phyloP scores from a whole-genome alignment of 192 early-diverging fungal species.

The Entomortierella chlamydospora region DNA sequence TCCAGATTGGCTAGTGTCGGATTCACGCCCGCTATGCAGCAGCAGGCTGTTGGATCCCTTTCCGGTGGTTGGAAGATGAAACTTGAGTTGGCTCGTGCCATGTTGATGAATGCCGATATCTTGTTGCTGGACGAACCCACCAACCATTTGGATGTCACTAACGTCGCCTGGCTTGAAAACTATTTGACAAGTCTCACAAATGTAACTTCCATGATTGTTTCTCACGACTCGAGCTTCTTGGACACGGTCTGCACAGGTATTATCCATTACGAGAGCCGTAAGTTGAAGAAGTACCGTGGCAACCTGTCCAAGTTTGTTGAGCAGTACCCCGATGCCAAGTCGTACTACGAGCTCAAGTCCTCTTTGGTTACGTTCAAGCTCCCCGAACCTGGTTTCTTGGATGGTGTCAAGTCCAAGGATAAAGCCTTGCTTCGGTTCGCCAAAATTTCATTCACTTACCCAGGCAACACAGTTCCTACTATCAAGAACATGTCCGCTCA shows the following conservation, averaged over 20 bases:
- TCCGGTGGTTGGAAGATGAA: conserved; percentile 95
- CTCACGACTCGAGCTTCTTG: conserved; percentile 88
- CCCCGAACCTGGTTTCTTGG: conserved; percentile 79
- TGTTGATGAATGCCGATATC: conserved; percentile 88
- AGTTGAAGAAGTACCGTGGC: conserved; percentile 79
- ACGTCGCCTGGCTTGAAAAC: conserved; percentile 71
- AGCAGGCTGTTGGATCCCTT: conserved; percentile 76
- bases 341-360: conserved; percentile 82
- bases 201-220: conserved; percentile 88
- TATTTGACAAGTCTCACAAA: conserved; percentile 76
- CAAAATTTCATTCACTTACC: conserved; percentile 76
- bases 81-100: conserved; percentile 86
- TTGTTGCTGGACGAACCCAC: conserved; percentile 87
- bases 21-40: conserved; percentile 71
- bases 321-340: conserved; percentile 76
- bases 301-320: conserved; percentile 87
- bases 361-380: conserved; percentile 73
- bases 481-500: conserved; percentile 70
- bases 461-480: conserved; percentile 69
- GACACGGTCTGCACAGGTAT: conserved; percentile 85
- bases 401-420: conserved; percentile 78
- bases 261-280: conserved; percentile 86
- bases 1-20: conserved; percentile 67
- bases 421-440: conserved; percentile 80
- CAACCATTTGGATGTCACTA: conserved; percentile 83